A percentile compares a stretch with the other conserved stretches of the same genome.
These are phyloP conservation scores for Nepenthes gracilis DNA, from an alignment of 148 eudicot species.

Conservation along the genomic window DNA sequence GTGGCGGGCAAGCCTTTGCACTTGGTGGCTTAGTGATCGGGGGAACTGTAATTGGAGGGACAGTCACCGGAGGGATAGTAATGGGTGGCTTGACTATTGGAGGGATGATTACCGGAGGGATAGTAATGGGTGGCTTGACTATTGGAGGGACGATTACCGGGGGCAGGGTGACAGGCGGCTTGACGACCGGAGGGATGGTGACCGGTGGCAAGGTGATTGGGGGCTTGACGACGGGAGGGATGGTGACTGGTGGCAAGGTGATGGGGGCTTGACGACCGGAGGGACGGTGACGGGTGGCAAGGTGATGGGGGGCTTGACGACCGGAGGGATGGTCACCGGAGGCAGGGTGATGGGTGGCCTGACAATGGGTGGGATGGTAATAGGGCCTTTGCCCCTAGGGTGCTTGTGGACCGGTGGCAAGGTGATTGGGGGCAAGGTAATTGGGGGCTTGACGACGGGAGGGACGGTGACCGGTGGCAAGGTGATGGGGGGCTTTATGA, in stretches of 20 bases:
- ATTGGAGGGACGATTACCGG: conserved; percentile 18
- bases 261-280: too few relatives aligned
- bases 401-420: neutral
- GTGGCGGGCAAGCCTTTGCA: conserved; percentile 37
- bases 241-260: too few relatives aligned
- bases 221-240: too few relatives aligned
- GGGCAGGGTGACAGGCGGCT: conserved; percentile 8
- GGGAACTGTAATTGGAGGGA: conserved; percentile 7
- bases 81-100: conserved; percentile 8
- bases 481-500: conserved; percentile 16
- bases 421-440: conserved; percentile 24
- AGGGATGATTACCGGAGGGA: conserved; percentile 14
- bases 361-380: too few relatives aligned
- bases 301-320: too few relatives aligned
- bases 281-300: too few relatives aligned
- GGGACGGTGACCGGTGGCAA: conserved; percentile 9
- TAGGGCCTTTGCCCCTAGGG: too few relatives aligned
- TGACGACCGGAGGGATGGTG: conserved; percentile 12
- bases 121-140: conserved; percentile 14
- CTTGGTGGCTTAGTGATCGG: conserved; percentile 14
- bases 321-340: too few relatives aligned
- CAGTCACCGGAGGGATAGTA: conserved; percentile 10
- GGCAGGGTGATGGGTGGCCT: too few relatives aligned
- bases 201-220: too few relatives aligned
- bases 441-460: neutral